phyloP scores from a whole-genome alignment of 2,329 filamentous ascomycete species.

The Phialophora macrospora region DNA sequence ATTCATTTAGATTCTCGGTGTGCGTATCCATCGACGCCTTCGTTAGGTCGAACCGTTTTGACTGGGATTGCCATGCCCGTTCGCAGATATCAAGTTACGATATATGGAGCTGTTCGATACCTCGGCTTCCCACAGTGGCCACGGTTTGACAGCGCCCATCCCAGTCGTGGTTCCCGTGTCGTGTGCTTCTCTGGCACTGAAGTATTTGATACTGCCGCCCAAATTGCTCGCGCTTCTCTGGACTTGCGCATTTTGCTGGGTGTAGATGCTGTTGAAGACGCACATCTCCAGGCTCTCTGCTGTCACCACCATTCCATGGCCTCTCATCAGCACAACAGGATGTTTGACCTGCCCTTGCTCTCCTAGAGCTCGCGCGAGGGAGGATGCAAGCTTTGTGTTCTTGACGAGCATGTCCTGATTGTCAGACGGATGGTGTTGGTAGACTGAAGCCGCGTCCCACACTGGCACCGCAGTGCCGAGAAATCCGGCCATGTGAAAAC shows the following conservation, averaged over 20 bases:
- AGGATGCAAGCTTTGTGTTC: constrained; percentile 14
- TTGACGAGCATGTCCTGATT: constrained; percentile 15
- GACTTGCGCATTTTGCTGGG: constrained; percentile 14
- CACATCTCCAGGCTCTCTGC: constrained; percentile 16
- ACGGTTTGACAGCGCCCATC: constrained; percentile 17
- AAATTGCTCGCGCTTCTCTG: constrained; percentile 1
- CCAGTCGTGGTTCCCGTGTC: constrained; percentile 14
- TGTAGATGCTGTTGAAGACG: constrained; percentile 15
- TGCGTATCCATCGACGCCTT: too few relatives aligned
- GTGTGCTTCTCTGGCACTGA: constrained; percentile 6
- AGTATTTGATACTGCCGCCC: constrained; percentile 11
- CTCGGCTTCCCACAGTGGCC: constrained; percentile 14
- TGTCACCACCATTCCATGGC: constrained; percentile 15
- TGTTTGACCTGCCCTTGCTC: constrained; percentile 12
- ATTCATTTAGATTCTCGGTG: too few relatives aligned
- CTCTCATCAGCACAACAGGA: constrained; percentile 18
- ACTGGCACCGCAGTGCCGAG: constrained; percentile 12
- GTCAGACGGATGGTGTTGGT: constrained; percentile 12
- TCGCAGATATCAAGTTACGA: background rate
- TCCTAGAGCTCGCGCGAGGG: constrained; percentile 6
- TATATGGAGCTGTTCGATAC: constrained; percentile 7
- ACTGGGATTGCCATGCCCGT: background rate
- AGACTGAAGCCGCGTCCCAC: constrained; percentile 14
- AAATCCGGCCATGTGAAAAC: constrained; percentile 18
- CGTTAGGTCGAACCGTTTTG: background rate